Percentiles rank a stretch among this genome's conserved stretches.
Conservation (phyloP, 345 rosid genomes). For the Capsella bursapastoris region DNA sequence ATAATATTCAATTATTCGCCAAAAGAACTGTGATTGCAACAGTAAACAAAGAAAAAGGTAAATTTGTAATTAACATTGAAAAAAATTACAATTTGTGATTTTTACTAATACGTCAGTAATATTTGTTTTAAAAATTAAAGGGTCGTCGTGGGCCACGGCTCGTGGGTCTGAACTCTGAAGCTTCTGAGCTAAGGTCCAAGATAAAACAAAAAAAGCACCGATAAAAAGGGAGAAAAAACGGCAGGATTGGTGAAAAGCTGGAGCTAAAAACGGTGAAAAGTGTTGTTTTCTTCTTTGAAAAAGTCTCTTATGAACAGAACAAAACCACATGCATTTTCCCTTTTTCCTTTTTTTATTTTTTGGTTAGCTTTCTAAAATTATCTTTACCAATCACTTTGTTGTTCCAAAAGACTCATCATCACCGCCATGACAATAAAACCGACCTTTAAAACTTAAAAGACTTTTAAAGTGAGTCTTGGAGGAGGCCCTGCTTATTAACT, state of each 20-base stretch:
- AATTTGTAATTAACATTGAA: not conserved
- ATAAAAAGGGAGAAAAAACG: conserved; percentile 11
- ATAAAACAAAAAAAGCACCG: not conserved
- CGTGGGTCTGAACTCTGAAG: conserved; percentile 2
- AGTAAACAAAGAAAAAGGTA: conserved; percentile 10
- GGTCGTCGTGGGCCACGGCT: too few species aligned
- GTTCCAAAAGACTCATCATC: conserved; percentile 25
- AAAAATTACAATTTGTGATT: not conserved
- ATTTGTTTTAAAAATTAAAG: too few species aligned
- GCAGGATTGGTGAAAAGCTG: conserved; percentile 27
- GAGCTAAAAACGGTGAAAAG: conserved; percentile 35
- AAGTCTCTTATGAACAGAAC: conserved; percentile 4
- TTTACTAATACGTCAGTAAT: too few species aligned
- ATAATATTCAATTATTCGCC: not conserved
- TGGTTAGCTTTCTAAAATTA: conserved; percentile 1
- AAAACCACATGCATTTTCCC: conserved; percentile 36
- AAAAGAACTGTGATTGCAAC: not conserved
- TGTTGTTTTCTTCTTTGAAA: not conserved
- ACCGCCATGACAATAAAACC: not conserved
- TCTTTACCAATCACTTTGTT: conserved; percentile 12
- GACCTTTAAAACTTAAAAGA: not conserved
- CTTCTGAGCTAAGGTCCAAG: conserved; percentile 15
- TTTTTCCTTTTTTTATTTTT: not conserved
- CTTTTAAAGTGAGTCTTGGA: not conserved
- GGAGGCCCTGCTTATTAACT: too few species aligned